Evolutionary conservation across 495 filamentous ascomycete genomes (phyloP), one percentile per base, ranked within the genome.

Genomic region (Xylaria acuta): DNA sequence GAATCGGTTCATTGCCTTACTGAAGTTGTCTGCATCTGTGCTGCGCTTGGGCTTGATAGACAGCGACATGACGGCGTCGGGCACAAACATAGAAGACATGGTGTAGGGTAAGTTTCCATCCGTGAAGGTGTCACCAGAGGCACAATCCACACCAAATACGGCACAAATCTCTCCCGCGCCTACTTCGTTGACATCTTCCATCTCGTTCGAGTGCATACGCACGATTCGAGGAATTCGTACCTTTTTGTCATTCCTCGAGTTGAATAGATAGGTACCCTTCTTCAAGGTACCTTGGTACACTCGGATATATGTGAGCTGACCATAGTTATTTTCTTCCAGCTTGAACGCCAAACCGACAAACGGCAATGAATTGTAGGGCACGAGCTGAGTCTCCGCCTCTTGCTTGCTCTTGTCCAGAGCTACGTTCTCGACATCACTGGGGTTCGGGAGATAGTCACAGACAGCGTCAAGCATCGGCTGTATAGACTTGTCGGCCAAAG

Each of bases 31-130:
- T 45, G 89, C 89, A 78, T 99, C 97, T 82, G 94, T 97, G 82
- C 87, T 94, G 78, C 93, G 90, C 85, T 98, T 98, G 60, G 97
- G 96, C 82, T 94, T 95, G 86, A 99, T 98, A 64, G 93, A 97
- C 62, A 98, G 90, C 14, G 94, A 97, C 77, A 99, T 98, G 82
- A 99, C 97, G 43, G 97, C 93, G 81, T 99, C 97, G 14, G 97
- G 97, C 62, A 99, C 97, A 82, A 93, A 98, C 97, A 99, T 99
- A 75, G 94, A 96, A 36, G 94, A 93, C 95, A 99, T 97, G 73
- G 89, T 92, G 84, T 97, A 99, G 58, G 92, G 93, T n/a, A 98
- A 84, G 53, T 88, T 85, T 65, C 97, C 97, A 78, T 99, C 97
- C 20, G 97, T 97, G 86, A 99, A 99, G 36, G 95, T 98, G 78